A percentile compares a stretch with the other conserved stretches of the same genome.
phyloP scores from a whole-genome alignment of 2,329 filamentous ascomycete species.

The Penicillium sp. region DNA sequence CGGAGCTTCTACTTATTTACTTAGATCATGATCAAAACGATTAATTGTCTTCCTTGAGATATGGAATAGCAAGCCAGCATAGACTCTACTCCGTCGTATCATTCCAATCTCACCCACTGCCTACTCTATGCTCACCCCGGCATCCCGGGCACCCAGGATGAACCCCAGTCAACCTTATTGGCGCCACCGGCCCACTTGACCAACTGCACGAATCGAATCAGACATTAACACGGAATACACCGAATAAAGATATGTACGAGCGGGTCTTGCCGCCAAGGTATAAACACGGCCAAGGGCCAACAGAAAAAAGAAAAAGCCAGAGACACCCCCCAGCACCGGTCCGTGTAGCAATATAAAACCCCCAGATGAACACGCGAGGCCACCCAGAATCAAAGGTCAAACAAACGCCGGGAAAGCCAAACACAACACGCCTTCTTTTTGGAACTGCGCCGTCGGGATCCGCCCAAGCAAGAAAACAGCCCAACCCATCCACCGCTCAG shows the following conservation, averaged over 20 bases:
- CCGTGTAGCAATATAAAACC: slow-evolving; percentile 26
- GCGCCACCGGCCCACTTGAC: too few relatives aligned
- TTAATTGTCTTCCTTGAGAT: too few relatives aligned
- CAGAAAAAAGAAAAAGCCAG: slow-evolving; percentile 11
- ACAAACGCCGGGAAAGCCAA: slow-evolving; percentile 29
- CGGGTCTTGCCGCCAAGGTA: slow-evolving; percentile 12
- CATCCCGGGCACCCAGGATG: neutral
- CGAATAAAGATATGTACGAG: slow-evolving; percentile 15
- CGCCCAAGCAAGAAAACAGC: slow-evolving; percentile 14
- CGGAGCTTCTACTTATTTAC: too few relatives aligned
- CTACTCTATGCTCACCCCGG: neutral
- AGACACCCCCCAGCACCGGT: slow-evolving; percentile 22
- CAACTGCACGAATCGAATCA: too few relatives aligned
- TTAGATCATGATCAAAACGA: too few relatives aligned
- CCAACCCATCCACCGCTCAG: slow-evolving; percentile 6
- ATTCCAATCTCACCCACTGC: too few relatives aligned
- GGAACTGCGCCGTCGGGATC: slow-evolving; percentile 15
- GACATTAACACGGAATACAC: neutral
- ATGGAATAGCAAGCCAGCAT: too few relatives aligned
- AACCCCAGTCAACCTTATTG: too few relatives aligned
- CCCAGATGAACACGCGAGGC: slow-evolving; percentile 10
- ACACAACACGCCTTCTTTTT: slow-evolving; percentile 19
- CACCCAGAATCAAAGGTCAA: too few relatives aligned
- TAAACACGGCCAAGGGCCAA: slow-evolving; percentile 17
- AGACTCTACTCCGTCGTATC: too few relatives aligned